Base-by-base conservation (phyloP, 257 asterid genomes). In the Jaltomata sinuosa region DNA sequence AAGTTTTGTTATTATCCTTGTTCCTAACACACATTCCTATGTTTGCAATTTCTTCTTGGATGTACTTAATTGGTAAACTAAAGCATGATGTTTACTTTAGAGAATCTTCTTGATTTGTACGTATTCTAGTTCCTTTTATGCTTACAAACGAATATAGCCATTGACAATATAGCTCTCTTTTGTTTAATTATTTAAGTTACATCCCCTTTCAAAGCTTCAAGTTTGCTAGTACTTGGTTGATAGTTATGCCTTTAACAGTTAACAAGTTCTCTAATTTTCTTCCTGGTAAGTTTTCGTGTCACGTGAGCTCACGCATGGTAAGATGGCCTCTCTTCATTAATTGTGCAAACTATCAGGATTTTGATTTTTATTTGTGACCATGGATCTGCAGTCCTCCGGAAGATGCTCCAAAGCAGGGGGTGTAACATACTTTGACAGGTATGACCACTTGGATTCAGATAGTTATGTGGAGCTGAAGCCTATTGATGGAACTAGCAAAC, bases 341-440 rank as follows among this genome's bases (percentile, higher is more conserved):
- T 87, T 83, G 52, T 84, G 80, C 85, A 71, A 87, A 85, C 86
- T 86, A 85, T 87, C 64, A 42, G 88, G 87, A 88, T 87, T 82
- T 85, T 92, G 87, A 90, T 83, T 85, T 88, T 87, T 80, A 54
- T 88, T 87, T 87, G 88, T 89, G 86, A 79, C 88, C 55, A 85
- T 86, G 89, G 83, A 84, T 87, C 85, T 89, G 91, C 95, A 91
- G 91, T 88, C 92, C 74, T 84, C 90, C 57, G 84, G 92, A 85
- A 89, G 93, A 88, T 80, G 87, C 85, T 79, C 86, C 9, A 83
- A 87, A 87, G 90, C 90, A 86, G 89, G 85, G 88, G 88, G 85
- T 74, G 84, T 83, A 45, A 84, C 47, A 76, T 47, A 61, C 86
- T 74, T 78, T 79, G 89, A 65, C 53, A 85, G 84, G 83, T 67